These are phyloP conservation scores for Lodderomyces oxycetoniae DNA, from an alignment of 1,139 yeast species.

Conservation along the genomic window DNA sequence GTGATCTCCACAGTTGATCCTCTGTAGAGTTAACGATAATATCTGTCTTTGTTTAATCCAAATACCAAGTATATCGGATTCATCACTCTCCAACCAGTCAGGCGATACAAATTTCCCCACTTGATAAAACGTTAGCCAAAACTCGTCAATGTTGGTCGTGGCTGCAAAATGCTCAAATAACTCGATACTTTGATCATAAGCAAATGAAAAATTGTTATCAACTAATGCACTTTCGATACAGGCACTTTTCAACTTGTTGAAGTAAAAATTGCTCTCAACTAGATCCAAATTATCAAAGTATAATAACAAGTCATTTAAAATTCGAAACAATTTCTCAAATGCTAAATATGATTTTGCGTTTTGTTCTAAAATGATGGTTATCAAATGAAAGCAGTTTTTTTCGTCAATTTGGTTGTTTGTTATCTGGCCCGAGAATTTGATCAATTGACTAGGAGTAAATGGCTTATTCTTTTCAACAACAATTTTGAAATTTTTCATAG, in stretches of 20 bases:
- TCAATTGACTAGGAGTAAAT: constrained; percentile 27
- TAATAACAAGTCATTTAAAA: constrained; percentile 37
- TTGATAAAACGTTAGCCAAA: constrained; percentile 62
- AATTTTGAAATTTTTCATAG: constrained; percentile 33
- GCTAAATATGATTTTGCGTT: constrained; percentile 52
- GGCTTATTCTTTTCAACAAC: constrained; percentile 29
- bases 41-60: constrained; percentile 44
- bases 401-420: constrained; percentile 10
- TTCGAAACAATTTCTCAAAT: constrained; percentile 37
- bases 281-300: constrained; percentile 15
- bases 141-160: constrained; percentile 22
- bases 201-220: constrained; percentile 50
- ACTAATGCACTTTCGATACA: constrained; percentile 58
- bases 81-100: constrained; percentile 32
- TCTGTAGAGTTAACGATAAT: constrained; percentile 34
- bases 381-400: constrained; percentile 23
- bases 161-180: constrained; percentile 22
- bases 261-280: constrained; percentile 15
- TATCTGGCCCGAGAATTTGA: constrained; percentile 21
- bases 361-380: constrained; percentile 45
- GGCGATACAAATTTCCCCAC: constrained; percentile 54
- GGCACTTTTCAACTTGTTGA: constrained; percentile 39
- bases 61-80: constrained; percentile 15
- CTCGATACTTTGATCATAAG: constrained; percentile 36
- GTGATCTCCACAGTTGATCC: constrained; percentile 24